Evolutionary conservation across 352 stramenopile genomes (phyloP), one percentile per base, ranked within the genome.

Genomic region (Globisporangium takayamanum): DNA sequence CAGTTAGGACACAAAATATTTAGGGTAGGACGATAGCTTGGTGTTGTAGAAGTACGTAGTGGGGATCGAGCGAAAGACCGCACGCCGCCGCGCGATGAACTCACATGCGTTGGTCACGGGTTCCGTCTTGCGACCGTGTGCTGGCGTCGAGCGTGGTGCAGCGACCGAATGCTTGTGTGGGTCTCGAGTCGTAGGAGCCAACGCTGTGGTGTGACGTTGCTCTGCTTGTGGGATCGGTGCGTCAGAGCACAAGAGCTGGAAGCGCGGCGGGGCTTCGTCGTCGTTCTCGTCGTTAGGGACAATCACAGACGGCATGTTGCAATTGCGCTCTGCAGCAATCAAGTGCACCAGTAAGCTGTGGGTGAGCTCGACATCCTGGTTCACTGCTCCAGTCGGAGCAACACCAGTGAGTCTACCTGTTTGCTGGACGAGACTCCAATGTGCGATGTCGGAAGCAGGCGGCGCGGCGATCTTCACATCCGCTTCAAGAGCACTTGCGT

Each of bases 11-110:
- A 58, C 33, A 47, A 12, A 50, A 62, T 62, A 62, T 61, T 62
- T 62, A 57, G 49, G 57, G 44, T 63, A 63, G 57, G 57, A 59
- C 47, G 30, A 51, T 55, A 59, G 47, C 36, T 64, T 59, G 36
- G 53, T 59, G 59, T 59, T 59, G 51, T 64, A 51, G 59, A 64
- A 53, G 59, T 64, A 58, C 18, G 41, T 22, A 7, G 41, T 47
- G 5, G 41, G 15, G 41, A 18, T 2, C 10, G 2, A 47, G 41
- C 8, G 44, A 15, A 20, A 2, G 44, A 49, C 18, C 5, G n/a
- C 18, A 18, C 10, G 33, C 33, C 33, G 33, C 33, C 33, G 33
- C 33, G 33, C 33, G 7, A 39, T 12, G 7, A 12, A 39, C 33
- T 39, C 33, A 39, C 33, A 12, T 39, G 33, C 10, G 33, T 12